Evolutionary conservation across 2,329 filamentous ascomycete genomes (phyloP), one percentile per base, ranked within the genome.

Genomic region (Cercospora berteroae): DNA sequence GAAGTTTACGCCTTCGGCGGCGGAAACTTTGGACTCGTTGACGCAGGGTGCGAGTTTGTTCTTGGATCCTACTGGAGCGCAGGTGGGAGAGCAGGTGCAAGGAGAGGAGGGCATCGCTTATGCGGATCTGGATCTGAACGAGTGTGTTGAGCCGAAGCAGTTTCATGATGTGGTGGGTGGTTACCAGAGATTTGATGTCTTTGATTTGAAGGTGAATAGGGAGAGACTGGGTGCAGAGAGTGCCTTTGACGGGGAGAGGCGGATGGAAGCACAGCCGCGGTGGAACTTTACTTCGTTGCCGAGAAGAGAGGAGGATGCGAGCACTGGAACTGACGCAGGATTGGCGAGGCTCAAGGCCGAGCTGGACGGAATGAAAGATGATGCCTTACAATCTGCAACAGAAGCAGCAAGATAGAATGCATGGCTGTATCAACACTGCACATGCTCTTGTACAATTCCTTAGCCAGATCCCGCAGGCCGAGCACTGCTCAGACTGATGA

Each of bases 401-500:
- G 27, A 52, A 52, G 48, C 12, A 52, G 48, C 5, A 6, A 27
- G 8, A 27, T 52, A 52, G 23, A 27, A 39, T 16, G 48, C 10
- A 25, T 52, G 13, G 20, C 23, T 16, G 13, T 27, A 23, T 52
- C 20, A 18, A 52, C 23, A 52, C 9, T 23, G 48, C 3, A 13
- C 48, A 16, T 23, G 9, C 10, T 23, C 20, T 23, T 50, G 44
- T 23, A 50, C 20, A 27, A 52, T 13, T 52, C 23, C 44, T 69
- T 62, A 69, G 44, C 48, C 57, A 52, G 70, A 70, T 3, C 76
- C 76, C 58, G 79, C 79, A 13, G 85, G 82, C 70, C 84, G 83
- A 23, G 84, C 85, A 4, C 85, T 85, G 62, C 81, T 83, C 66
- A 89, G 74, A 74, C 86, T 86, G 4, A 89, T 81, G 13, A 89